Evolutionary conservation across 2,329 filamentous ascomycete genomes (phyloP), one percentile per base, ranked within the genome.

Genomic region (Curvularia sp.): DNA sequence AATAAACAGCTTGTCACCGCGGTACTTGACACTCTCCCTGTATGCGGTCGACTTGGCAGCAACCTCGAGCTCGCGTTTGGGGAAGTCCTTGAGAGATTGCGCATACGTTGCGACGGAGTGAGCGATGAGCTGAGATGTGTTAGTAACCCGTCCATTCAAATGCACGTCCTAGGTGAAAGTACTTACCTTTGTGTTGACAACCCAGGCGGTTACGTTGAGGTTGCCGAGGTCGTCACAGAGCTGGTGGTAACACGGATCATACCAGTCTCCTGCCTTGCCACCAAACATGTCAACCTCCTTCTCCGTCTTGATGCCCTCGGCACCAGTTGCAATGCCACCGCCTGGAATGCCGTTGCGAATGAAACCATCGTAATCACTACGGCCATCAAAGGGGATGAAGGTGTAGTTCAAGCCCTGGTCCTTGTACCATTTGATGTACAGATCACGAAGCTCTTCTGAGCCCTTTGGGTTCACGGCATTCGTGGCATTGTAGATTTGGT

Each of bases 341-440:
- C 74, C 74, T 1, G 77, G 74, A 41, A 79, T 78, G 15, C 77
- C 77, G 21, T 73, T 74, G 43, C 72, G 68, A 49, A 80, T 76
- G 66, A 79, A 79, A 3, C 76, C 75, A 30, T 77, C 76, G 54
- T 79, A 79, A 63, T 79, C 77, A 50, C 71, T 75, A 45, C 77
- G 77, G 8, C 77, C 77, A 51, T 77, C 71, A 51, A 79, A 79
- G 8, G 71, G 75, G 55, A 77, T 78, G 42, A 77, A 73, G 2
- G 73, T 77, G 54, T 72, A 78, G 60, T 75, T 74, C 30, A 78
- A 59, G 5, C 71, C 73, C 30, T 77, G 67, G 28, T 71, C 63
- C 52, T 73, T 62, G 46, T 77, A 79, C 73, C 71, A 79, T 25
- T 70, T 66, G 50, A 78, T 72, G 64, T 79, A 79, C 51, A 78